A percentile compares a stretch with the other conserved stretches of the same genome.
Evolutionary conservation across 2,329 filamentous ascomycete species (phyloP).

Genomic region (Neofusicoccum cordaticola): DNA sequence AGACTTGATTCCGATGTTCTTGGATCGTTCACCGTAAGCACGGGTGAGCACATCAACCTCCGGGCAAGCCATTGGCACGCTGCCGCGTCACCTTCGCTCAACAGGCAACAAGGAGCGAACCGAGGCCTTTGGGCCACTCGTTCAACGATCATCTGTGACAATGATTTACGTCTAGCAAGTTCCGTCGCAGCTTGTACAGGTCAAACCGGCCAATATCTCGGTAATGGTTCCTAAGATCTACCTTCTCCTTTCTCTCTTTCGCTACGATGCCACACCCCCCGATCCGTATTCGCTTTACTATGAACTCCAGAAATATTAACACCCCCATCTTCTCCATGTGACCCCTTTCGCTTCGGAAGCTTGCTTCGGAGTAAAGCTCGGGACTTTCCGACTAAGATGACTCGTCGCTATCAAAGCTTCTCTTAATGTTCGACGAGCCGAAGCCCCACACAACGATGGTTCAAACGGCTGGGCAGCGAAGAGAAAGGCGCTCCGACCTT

Average conservation of each 20-base stretch:
- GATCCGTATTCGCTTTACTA: neutral
- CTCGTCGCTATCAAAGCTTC: slow-evolving; percentile 7
- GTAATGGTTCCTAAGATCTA: slow-evolving; percentile 2
- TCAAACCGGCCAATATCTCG: slow-evolving; percentile 2
- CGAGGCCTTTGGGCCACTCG: neutral
- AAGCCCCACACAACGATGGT: neutral
- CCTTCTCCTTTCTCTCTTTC: slow-evolving; percentile 3
- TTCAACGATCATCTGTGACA: neutral
- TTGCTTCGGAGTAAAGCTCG: neutral
- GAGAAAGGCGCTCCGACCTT: neutral
- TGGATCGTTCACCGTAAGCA: neutral
- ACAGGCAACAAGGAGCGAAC: neutral
- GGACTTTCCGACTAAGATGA: neutral
- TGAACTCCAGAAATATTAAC: neutral
- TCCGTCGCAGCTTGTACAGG: neutral
- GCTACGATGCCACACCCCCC: neutral
- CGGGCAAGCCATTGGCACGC: neutral
- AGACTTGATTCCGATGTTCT: neutral
- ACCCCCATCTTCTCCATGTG: neutral
- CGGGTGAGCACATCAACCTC: neutral
- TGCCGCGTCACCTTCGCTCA: neutral
- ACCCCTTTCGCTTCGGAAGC: neutral
- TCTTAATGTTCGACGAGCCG: slow-evolving; percentile 5
- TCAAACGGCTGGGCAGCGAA: neutral
- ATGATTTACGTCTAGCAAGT: neutral